phyloP scores from a whole-genome alignment of 2,329 filamentous ascomycete genomes.

The Verticillium dahliae region DNA sequence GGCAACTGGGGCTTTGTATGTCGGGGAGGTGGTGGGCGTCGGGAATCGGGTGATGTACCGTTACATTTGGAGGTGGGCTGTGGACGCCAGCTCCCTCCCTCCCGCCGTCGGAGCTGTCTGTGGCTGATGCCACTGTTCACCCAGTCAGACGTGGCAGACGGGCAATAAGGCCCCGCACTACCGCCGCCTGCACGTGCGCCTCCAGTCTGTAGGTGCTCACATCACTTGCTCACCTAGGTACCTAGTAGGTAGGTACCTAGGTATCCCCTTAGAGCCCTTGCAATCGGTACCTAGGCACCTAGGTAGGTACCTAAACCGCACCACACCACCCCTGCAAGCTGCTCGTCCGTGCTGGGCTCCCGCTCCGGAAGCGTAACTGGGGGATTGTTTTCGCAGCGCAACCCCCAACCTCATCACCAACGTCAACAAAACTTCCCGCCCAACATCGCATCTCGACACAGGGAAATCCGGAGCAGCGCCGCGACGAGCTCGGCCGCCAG shows the following conservation, averaged over 20 bases:
- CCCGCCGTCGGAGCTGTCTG: background rate
- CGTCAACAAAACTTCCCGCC: slow-evolving; percentile 12
- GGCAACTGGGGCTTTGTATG: background rate
- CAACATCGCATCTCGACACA: slow-evolving; percentile 2
- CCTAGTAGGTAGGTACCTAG: background rate
- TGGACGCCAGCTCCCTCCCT: slow-evolving; percentile 1
- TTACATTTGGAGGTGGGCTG: background rate
- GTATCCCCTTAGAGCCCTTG: too few relatives aligned
- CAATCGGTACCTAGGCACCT: too few relatives aligned
- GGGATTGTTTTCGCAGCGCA: slow-evolving; percentile 2
- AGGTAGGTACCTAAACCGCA: background rate
- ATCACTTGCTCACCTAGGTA: too few relatives aligned
- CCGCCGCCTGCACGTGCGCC: background rate
- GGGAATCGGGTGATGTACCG: background rate
- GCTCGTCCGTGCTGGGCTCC: background rate
- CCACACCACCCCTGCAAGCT: background rate
- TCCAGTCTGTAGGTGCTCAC: background rate
- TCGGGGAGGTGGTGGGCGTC: background rate
- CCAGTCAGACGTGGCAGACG: background rate
- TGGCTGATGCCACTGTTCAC: background rate
- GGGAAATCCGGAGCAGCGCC: background rate
- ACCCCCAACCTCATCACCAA: slow-evolving; percentile 8
- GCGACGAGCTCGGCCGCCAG: background rate
- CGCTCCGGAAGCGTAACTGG: background rate
- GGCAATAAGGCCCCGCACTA: background rate